A percentile compares a stretch with the other conserved stretches of the same genome.
Conservation (phyloP, 202 grass and related monocot species). For the Panicum hallii region DNA sequence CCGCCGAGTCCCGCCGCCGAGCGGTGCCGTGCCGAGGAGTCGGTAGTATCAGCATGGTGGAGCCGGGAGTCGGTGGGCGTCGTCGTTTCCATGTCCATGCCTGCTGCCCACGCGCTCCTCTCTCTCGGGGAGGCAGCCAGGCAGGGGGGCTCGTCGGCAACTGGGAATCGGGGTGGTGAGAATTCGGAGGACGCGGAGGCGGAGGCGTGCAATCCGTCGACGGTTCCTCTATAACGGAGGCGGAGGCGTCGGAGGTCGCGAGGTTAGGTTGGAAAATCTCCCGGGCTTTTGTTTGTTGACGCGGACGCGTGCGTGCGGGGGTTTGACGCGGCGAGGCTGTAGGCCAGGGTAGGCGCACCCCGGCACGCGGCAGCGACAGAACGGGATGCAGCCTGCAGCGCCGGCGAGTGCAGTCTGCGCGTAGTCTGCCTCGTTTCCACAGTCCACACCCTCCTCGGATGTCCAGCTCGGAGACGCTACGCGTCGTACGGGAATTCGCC, state of each 20-base stretch:
- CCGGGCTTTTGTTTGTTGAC: neutral
- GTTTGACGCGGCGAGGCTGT: neutral
- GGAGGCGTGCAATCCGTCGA: neutral
- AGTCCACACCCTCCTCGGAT: neutral
- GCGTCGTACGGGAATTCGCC: neutral
- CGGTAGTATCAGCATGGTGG: fast-evolving
- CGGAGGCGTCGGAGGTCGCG: neutral
- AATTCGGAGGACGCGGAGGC: neutral
- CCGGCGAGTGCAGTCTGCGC: neutral
- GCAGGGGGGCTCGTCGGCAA: too few species aligned
- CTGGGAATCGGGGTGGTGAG: neutral
- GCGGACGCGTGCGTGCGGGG: neutral
- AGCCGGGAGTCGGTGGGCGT: neutral
- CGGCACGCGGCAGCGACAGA: neutral
- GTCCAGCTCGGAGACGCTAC: neutral
- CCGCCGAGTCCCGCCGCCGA: neutral
- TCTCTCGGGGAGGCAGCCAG: neutral
- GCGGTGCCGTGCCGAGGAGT: neutral
- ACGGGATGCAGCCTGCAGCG: neutral
- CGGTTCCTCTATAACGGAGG: neutral
- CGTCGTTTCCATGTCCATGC: neutral
- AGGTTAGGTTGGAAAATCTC: slow-evolving; percentile 25
- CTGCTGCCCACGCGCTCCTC: neutral
- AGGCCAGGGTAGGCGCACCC: neutral
- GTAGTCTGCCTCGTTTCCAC: too few species aligned